Evolutionary conservation across 148 eudicot species (phyloP), one percentile per base, ranked within the genome.

Genomic region (Nepenthes gracilis): DNA sequence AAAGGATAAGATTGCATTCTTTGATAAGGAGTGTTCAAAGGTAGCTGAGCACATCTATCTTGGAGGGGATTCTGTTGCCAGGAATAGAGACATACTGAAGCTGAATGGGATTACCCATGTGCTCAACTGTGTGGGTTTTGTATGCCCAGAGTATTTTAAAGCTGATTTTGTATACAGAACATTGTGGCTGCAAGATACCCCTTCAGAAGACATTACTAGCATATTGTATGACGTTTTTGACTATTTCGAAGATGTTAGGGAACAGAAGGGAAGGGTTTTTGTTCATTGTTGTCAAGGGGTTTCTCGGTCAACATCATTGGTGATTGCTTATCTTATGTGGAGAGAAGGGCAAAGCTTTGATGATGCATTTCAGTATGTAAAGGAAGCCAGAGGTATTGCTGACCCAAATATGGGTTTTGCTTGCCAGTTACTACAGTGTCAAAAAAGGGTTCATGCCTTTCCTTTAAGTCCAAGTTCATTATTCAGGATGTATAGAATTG

Each of bases 371-470:
- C 83, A 89, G 50, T 75, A 76, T 47, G 99, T 94, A 34, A 94
- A 94, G 74, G 71, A 85, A 15, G 92, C 95, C 1, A 68, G 99
- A 62, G 96, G 87, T 47, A 90, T 94, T 37, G 87, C 99, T 1
- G 85, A 94, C 64, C 99, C 99, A 1, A 94, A 94, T 48, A 82
- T 94, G 95, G 99, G 99, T 40, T 94, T 94, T 68, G 92, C 99
- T 67, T 82, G 97, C 71, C 99, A 94, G 67, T 78, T 94, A 43
- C 68, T 93, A 52, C 95, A 84, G 55, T 86, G 96, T 67, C 99
- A 89, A 69, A 89, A 86, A 60, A 80, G 95, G 58, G 84, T 85
- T 43, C 87, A 84, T 72, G 97, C 89, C 15, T 52, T 76, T 34
- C 95, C 94, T 1, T 71, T 77, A 0, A 94, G 97, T 78, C 99